phyloP scores from a whole-genome alignment of 2,329 filamentous ascomycete genomes.

The Clarireedia paspali region DNA sequence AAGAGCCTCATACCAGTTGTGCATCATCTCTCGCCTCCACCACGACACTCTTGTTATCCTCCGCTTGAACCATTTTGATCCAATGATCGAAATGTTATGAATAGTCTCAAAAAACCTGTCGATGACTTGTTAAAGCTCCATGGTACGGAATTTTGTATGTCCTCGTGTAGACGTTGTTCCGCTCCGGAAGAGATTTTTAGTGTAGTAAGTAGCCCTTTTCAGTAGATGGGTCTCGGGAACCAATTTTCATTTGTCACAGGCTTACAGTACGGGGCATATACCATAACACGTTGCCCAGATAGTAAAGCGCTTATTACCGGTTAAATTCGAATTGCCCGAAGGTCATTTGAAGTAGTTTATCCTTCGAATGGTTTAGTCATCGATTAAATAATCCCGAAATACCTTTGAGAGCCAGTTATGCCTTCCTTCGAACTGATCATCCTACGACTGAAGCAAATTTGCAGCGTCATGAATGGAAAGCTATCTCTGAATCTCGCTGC shows the following conservation, averaged over 20 bases:
- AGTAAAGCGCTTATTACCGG: neutral
- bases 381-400: neutral
- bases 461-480: too few species aligned
- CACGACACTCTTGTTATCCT: conserved; percentile 2
- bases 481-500: too few species aligned
- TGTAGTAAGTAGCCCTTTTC: neutral
- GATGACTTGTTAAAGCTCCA: neutral
- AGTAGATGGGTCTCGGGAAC: neutral
- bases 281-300: neutral
- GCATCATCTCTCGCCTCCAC: conserved; percentile 9
- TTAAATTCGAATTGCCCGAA: neutral
- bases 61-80: neutral
- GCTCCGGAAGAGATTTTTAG: neutral
- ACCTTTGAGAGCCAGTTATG: neutral
- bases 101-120: neutral
- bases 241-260: neutral
- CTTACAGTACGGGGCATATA: too few species aligned
- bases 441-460: too few species aligned
- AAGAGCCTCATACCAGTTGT: conserved; percentile 1
- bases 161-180: neutral
- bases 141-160: neutral
- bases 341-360: neutral
- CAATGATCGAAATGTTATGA: neutral
- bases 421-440: neutral
- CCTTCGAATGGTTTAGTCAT: neutral